phyloP scores from a whole-genome alignment of 2,329 filamentous ascomycete genomes.

The Venturia aucupariae region DNA sequence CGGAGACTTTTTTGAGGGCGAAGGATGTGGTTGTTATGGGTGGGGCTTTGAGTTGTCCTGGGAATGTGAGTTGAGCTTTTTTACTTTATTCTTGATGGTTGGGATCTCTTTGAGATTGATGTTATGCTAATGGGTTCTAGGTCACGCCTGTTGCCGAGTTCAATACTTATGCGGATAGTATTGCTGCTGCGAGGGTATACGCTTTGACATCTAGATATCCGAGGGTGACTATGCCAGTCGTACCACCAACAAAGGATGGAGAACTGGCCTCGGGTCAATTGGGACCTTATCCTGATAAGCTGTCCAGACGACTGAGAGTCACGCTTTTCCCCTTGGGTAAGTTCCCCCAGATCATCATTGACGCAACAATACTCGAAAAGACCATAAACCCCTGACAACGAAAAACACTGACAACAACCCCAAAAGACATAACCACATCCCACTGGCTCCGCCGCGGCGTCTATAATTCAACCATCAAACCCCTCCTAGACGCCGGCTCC shows the following conservation, averaged over 20 bases:
- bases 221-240: slow-evolving; percentile 67
- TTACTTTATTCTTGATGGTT: too few relatives aligned
- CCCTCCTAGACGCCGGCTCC: slow-evolving; percentile 24
- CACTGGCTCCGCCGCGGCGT: slow-evolving; percentile 34
- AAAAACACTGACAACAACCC: too few relatives aligned
- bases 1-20: slow-evolving; percentile 76
- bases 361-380: too few relatives aligned
- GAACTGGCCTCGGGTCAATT: slow-evolving; percentile 21
- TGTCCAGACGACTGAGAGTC: slow-evolving; percentile 34
- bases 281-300: slow-evolving; percentile 31
- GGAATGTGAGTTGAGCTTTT: slow-evolving; percentile 50
- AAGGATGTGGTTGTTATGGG: slow-evolving; percentile 97
- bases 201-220: slow-evolving; percentile 50
- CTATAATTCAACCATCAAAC: slow-evolving; percentile 26
- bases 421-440: slow-evolving; percentile 34
- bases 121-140: not conserved
- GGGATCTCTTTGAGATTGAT: not conserved
- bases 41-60: slow-evolving; percentile 66
- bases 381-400: too few relatives aligned
- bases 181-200: slow-evolving; percentile 40
- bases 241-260: slow-evolving; percentile 23
- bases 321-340: slow-evolving; percentile 39
- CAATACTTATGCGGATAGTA: slow-evolving; percentile 78
- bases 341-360: not conserved
- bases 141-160: slow-evolving; percentile 54